These are phyloP conservation scores for Kwoniella sp. DNA, from an alignment of 768 basidiomycete species.

Conservation along the genomic window DNA sequence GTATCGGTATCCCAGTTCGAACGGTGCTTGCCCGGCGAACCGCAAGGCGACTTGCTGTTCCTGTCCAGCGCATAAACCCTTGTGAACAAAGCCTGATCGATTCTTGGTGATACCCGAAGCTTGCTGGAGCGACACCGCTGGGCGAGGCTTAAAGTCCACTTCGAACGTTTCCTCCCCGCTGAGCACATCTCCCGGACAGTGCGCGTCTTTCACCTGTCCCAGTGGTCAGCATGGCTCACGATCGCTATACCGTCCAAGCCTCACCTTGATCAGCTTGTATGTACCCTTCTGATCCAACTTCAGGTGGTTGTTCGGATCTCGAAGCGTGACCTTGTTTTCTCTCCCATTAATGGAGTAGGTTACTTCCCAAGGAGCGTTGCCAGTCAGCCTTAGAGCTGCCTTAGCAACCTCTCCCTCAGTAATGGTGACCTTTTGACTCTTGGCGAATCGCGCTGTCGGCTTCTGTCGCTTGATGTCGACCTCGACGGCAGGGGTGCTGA, in stretches of 20 bases:
- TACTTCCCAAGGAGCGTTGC: constrained; percentile 85
- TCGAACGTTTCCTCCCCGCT: constrained; percentile 61
- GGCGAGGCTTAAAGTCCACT: constrained; percentile 76
- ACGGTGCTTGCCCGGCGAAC: constrained; percentile 81
- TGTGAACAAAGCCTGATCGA: constrained; percentile 50
- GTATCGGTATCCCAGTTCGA: constrained; percentile 86
- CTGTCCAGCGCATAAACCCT: constrained; percentile 74
- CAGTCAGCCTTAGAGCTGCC: constrained; percentile 80
- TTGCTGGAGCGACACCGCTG: constrained; percentile 61
- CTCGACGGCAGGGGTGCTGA: constrained; percentile 70
- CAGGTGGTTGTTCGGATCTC: constrained; percentile 67
- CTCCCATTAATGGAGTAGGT: constrained; percentile 61
- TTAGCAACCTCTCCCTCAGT: constrained; percentile 68
- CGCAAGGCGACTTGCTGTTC: constrained; percentile 79
- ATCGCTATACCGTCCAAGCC: constrained; percentile 15
- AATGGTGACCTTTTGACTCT: constrained; percentile 60
- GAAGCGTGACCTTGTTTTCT: constrained; percentile 54
- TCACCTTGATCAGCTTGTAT: constrained; percentile 69
- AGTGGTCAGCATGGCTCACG: neutral
- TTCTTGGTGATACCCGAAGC: constrained; percentile 9
- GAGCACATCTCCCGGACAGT: constrained; percentile 73
- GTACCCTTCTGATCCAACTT: constrained; percentile 68
- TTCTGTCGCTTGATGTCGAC: constrained; percentile 80
- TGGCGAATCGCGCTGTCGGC: constrained; percentile 86
- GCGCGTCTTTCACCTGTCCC: constrained; percentile 69